Evolutionary conservation across 108 stramenopile species (phyloP), one percentile per base, ranked within the genome.

Genomic region (Skeletonema menzelii): DNA sequence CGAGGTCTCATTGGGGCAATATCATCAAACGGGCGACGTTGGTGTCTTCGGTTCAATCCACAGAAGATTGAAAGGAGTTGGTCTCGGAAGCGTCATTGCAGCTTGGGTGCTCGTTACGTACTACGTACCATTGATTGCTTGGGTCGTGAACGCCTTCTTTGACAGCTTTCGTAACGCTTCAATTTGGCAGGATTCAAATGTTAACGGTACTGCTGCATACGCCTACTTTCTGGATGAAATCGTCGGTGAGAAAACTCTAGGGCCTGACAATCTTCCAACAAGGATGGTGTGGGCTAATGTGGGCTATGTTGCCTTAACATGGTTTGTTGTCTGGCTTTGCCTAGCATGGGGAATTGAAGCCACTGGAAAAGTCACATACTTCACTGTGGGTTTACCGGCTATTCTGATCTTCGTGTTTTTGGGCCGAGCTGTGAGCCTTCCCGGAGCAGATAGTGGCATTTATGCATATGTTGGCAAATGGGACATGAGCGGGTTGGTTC

Each of bases 301-400:
- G 8, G 79, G 79, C 26, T 87, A 79, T 59, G 70, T 77, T 1
- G 19, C 75, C 35, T 59, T 87, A 5, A 67, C 68, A 13, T 86
- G 85, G 85, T 24, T 60, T 67, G 56, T 69, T 22, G 67, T 84
- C 42, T 83, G 69, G 57, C 67, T 83, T 13, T 85, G 87, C 40
- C 58, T 87, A 30, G 84, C 82, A 14, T 87, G 79, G 28, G 87
- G 87, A 2, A 58, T 87, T 32, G 80, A 81, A 27, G 77, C 79
- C 79, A 87, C 87, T 1, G 87, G 87, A 32, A 60, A 84, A 12
- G 77, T 87, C 17, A 79, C 87, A 14, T 85, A 85, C 67, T 69
- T 87, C 46, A 85, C 70, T 15, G 83, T 85, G 84, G 87, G 87
- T 46, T 60, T 88, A 15, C 87, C 87, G 0, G 67, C 85, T 47